A percentile compares a stretch with the other conserved stretches of the same genome.
Conservation (phyloP, 768 basidiomycete genomes). For the Coprinopsis sp. region DNA sequence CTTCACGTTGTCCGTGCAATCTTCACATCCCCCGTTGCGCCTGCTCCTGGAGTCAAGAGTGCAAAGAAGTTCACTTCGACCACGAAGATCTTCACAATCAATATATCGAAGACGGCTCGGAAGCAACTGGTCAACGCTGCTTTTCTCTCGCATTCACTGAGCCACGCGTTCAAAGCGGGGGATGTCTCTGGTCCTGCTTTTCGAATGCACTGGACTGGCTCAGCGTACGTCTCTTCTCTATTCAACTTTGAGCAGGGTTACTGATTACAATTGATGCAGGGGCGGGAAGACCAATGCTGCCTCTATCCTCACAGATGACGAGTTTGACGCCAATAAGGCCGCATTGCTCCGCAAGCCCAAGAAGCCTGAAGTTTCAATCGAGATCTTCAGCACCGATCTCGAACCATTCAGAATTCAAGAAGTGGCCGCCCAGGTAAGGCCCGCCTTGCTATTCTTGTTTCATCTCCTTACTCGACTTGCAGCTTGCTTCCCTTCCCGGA, state of each 20-base stretch:
- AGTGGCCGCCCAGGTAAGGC: not conserved
- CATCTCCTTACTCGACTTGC: not conserved
- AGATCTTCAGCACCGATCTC: not conserved
- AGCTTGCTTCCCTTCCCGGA: not conserved
- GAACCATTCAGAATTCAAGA: constrained; percentile 1
- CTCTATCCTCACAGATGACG: not conserved
- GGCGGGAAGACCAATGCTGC: not conserved
- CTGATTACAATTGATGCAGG: not conserved
- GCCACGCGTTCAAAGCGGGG: not conserved
- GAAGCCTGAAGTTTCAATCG: constrained; percentile 1
- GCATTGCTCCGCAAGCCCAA: not conserved
- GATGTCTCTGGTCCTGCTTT: not conserved
- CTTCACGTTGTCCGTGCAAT: not conserved
- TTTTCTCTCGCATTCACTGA: not conserved
- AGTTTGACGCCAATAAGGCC: not conserved
- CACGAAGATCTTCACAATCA: not conserved
- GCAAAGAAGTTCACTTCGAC: not conserved
- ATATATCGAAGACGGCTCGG: not conserved
- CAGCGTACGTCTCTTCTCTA: not conserved
- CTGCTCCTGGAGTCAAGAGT: not conserved
- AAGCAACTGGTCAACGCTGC: not conserved
- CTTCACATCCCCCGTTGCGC: not conserved
- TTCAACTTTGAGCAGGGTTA: not conserved
- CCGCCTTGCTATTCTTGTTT: not conserved
- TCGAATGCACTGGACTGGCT: constrained; percentile 1